Percentiles rank a stretch among this genome's conserved stretches.
Conservation (phyloP, 345 rosid species). For the Hirschfeldia incana region DNA sequence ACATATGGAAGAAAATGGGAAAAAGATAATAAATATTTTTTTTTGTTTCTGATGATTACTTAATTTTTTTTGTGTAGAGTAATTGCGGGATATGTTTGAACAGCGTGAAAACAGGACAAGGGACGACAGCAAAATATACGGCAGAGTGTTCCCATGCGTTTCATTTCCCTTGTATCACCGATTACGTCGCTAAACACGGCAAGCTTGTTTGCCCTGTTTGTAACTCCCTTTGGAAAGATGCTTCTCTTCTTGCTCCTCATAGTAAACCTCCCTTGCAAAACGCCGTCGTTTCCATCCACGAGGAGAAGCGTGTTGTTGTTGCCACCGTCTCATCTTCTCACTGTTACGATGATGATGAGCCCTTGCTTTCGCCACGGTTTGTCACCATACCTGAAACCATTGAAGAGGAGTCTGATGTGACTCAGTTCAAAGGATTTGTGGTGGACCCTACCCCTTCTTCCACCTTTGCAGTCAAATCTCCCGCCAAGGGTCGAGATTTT, state of each 20-base stretch:
- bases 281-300: constrained; percentile 19
- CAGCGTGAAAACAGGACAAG: constrained; percentile 79
- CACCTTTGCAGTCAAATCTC: constrained; percentile 41
- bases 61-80: constrained; percentile 40
- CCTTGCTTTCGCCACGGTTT: constrained; percentile 57
- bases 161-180: constrained; percentile 79
- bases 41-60: background rate
- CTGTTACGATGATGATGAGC: constrained; percentile 78
- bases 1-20: background rate
- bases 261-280: constrained; percentile 9
- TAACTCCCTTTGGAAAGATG: constrained; percentile 66
- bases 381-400: constrained; percentile 71
- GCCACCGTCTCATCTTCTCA: too few relatives aligned
- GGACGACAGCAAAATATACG: constrained; percentile 75
- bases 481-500: constrained; percentile 40
- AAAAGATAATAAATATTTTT: background rate
- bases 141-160: constrained; percentile 85
- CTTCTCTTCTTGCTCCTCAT: constrained; percentile 56
- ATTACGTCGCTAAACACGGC: constrained; percentile 56
- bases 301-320: constrained; percentile 36
- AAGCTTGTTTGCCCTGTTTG: constrained; percentile 79
- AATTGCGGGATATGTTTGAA: constrained; percentile 76
- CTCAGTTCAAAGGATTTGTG: constrained; percentile 79
- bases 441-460: constrained; percentile 48
- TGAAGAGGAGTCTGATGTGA: constrained; percentile 49